Percentiles rank a stretch among this genome's conserved stretches.
Conservation (phyloP, 345 rosid genomes). For the Hibiscus mutabilis region DNA sequence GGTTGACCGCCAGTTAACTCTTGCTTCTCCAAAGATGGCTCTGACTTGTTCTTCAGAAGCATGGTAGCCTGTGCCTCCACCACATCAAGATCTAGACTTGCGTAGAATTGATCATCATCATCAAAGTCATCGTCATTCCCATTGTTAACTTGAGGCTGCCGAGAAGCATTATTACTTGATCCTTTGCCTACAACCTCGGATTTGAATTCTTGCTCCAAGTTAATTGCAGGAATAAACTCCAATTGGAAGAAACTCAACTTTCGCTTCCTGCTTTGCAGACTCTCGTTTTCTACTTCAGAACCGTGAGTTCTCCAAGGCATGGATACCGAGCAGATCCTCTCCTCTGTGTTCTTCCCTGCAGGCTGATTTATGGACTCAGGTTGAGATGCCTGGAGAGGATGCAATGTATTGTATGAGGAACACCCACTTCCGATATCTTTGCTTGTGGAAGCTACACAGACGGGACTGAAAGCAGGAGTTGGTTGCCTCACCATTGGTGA, state of each 20-base stretch:
- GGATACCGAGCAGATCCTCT: slow-evolving; percentile 23
- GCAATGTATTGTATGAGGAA: slow-evolving; percentile 31
- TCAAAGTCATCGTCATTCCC: slow-evolving; percentile 11
- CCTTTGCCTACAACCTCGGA: slow-evolving; percentile 20
- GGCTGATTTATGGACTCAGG: slow-evolving; percentile 18
- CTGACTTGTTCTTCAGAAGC: slow-evolving; percentile 41
- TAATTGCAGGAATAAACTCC: slow-evolving; percentile 37
- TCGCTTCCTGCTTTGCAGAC: slow-evolving; percentile 43
- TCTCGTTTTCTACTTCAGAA: slow-evolving; percentile 19
- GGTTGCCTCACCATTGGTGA: slow-evolving; percentile 54
- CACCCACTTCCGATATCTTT: slow-evolving; percentile 29
- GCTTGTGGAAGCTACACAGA: slow-evolving; percentile 25
- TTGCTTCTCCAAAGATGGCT: slow-evolving; percentile 23
- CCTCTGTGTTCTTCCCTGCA: slow-evolving; percentile 19
- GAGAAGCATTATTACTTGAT: slow-evolving; percentile 10
- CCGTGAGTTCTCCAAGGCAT: slow-evolving; percentile 15
- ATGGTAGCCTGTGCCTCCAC: slow-evolving; percentile 71
- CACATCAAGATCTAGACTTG: slow-evolving; percentile 68
- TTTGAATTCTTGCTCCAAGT: slow-evolving; percentile 45
- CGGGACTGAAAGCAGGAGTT: slow-evolving; percentile 30
- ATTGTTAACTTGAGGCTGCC: slow-evolving; percentile 14
- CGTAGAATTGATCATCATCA: slow-evolving; percentile 73
- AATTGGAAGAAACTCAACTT: slow-evolving; percentile 38
- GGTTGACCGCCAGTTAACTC: slow-evolving; percentile 16
- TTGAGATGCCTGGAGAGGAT: slow-evolving; percentile 36